phyloP scores from a whole-genome alignment of 129 eudicot genomes.

The Helichrysum umbraculigerum region DNA sequence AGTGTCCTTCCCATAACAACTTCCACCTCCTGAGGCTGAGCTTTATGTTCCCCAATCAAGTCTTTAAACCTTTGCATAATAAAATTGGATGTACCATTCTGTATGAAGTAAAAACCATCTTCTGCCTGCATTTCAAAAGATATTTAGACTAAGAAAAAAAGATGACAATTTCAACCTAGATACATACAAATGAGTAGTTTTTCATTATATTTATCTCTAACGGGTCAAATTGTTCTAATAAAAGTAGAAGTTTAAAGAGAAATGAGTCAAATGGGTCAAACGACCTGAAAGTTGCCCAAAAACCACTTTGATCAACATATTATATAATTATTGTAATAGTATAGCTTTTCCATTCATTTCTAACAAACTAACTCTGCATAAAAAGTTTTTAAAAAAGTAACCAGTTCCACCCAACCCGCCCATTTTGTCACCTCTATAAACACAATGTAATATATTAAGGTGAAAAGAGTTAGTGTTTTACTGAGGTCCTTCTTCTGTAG shows the following conservation, averaged over 20 bases:
- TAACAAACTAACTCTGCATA: not conserved
- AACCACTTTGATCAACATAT: not conserved
- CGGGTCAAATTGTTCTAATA: not conserved
- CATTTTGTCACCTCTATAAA: conserved; percentile 1
- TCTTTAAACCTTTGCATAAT: conserved; percentile 63
- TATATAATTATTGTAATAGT: not conserved
- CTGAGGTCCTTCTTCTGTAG: conserved; percentile 88
- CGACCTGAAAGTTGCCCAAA: not conserved
- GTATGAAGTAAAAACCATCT: conserved; percentile 81
- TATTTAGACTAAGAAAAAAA: not conserved
- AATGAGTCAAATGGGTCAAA: not conserved
- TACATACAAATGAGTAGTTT: not conserved
- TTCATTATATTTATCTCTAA: not conserved
- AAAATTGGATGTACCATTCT: conserved; percentile 48
- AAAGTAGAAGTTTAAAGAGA: not conserved
- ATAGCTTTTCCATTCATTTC: not conserved
- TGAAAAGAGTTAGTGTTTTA: conserved; percentile 26
- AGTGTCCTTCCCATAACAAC: conserved; percentile 92
- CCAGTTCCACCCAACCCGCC: not conserved
- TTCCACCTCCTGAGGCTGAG: conserved; percentile 65
- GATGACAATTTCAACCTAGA: too few species aligned
- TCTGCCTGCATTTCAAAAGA: conserved; percentile 55
- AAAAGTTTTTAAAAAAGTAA: too few species aligned
- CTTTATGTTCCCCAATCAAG: conserved; percentile 54
- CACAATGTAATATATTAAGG: not conserved